Percentiles rank a stretch among this genome's conserved stretches.
These are phyloP conservation scores for Picea abies DNA, from an alignment of 83 land plant species.

Conservation along the genomic window DNA sequence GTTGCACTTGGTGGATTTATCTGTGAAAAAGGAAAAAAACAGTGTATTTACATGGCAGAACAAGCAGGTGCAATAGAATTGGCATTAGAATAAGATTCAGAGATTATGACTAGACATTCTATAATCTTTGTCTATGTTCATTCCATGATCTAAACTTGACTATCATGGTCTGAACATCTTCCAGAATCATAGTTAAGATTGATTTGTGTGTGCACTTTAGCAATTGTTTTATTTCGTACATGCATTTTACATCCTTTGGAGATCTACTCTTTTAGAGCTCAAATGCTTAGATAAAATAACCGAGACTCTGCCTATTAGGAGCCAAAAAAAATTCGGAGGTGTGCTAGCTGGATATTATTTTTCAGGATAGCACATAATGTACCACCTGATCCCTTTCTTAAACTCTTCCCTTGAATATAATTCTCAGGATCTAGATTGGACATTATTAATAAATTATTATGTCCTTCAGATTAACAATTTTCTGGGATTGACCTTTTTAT, in stretches of 20 bases:
- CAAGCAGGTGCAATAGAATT: not conserved
- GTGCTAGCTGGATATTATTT: too few species aligned
- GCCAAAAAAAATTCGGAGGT: too few species aligned
- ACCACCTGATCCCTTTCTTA: not conserved
- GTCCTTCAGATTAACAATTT: not conserved
- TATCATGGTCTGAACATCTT: not conserved
- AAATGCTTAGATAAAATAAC: not conserved
- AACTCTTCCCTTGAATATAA: not conserved
- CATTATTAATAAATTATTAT: not conserved
- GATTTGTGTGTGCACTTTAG: not conserved
- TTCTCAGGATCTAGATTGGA: too few species aligned
- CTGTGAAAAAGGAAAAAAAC: not conserved
- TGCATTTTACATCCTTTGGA: not conserved
- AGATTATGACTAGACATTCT: not conserved
- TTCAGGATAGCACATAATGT: not conserved
- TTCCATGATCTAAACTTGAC: not conserved
- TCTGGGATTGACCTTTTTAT: not conserved
- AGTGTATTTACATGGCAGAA: not conserved
- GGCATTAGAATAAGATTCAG: not conserved
- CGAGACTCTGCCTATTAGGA: not conserved
- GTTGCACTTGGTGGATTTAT: not conserved
- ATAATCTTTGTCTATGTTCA: not conserved
- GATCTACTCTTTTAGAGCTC: not conserved
- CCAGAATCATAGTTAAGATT: not conserved
- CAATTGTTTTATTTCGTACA: not conserved